These are phyloP conservation scores for Colletotrichum musicola DNA, from an alignment of 2,329 filamentous ascomycete species.

Conservation along the genomic window DNA sequence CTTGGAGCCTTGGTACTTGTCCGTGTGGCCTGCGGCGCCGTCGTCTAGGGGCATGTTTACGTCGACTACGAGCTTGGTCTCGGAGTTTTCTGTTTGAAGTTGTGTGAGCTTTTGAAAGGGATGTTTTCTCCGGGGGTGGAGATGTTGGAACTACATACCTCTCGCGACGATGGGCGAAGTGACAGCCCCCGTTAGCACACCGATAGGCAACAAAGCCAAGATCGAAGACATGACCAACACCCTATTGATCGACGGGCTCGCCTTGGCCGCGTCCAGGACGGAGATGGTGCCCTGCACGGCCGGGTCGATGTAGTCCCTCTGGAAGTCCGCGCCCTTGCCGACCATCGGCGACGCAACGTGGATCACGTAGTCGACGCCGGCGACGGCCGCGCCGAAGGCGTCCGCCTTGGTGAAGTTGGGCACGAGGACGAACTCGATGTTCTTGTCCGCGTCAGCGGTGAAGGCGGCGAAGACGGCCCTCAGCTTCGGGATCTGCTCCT, in stretches of 20 bases:
- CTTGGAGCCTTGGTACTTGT: slow-evolving; percentile 25
- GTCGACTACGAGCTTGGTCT: not conserved
- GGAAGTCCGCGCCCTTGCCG: slow-evolving; percentile 13
- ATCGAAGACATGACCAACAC: slow-evolving; percentile 10
- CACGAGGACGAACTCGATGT: slow-evolving; percentile 5
- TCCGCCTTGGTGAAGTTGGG: slow-evolving; percentile 1
- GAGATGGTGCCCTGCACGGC: slow-evolving; percentile 12
- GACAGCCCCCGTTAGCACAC: not conserved
- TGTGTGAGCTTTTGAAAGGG: not conserved
- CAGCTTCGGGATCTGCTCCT: slow-evolving; percentile 10
- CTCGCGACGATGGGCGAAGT: not conserved
- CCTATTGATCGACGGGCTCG: not conserved
- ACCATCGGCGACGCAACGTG: slow-evolving; percentile 25
- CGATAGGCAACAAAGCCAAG: not conserved
- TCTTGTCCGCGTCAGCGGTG: too few species aligned
- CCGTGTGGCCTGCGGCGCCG: not conserved
- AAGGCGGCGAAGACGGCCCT: not conserved
- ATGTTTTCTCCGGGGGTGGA: too few species aligned
- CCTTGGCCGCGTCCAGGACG: slow-evolving; percentile 9
- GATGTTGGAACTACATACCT: not conserved
- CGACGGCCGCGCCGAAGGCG: slow-evolving; percentile 3
- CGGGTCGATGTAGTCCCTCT: slow-evolving; percentile 13
- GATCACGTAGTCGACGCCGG: slow-evolving; percentile 11
- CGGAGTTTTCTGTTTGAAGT: not conserved
- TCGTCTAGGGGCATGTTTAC: slow-evolving; percentile 6